Conservation (phyloP, 2,329 filamentous ascomycete genomes). For the Aspergillus thermomutatus region DNA sequence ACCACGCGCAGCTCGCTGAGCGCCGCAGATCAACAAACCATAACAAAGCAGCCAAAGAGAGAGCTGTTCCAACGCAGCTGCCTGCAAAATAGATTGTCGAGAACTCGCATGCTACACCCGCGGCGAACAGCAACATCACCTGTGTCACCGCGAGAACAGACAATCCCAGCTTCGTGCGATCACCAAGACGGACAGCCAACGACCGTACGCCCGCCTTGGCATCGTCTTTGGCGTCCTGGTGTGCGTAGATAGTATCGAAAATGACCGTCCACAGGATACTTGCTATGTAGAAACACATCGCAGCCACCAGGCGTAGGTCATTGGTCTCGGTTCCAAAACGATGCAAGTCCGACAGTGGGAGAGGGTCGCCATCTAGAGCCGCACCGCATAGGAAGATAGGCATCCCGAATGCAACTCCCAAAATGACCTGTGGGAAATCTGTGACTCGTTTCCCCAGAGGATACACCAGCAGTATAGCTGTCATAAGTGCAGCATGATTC, state of each 20-base stretch:
- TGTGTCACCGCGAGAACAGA: constrained; percentile 2
- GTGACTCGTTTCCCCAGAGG: constrained; percentile 83
- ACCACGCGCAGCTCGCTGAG: constrained; percentile 10
- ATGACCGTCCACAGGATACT: constrained; percentile 72
- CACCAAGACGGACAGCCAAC: constrained; percentile 59
- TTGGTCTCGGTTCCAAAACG: neutral
- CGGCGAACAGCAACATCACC: neutral
- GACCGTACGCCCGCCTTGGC: constrained; percentile 83
- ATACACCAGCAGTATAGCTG: constrained; percentile 64
- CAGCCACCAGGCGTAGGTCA: neutral
- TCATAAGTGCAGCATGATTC: neutral
- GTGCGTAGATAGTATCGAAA: constrained; percentile 91
- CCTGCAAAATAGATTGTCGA: constrained; percentile 4
- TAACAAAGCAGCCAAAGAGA: constrained; percentile 3
- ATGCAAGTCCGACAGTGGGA: neutral
- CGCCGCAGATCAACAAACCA: constrained; percentile 1
- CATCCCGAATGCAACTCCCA: constrained; percentile 71
- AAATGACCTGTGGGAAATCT: constrained; percentile 79
- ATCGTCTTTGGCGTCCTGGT: constrained; percentile 87
- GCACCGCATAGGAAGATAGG: constrained; percentile 40
- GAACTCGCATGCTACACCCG: neutral
- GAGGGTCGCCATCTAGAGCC: too few relatives aligned
- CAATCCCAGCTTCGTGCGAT: neutral
- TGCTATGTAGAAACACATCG: neutral
- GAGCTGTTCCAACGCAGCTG: constrained; percentile 2